Conservation (phyloP, 1,284 basidiomycete species). For the Ustilago bromivora region DNA sequence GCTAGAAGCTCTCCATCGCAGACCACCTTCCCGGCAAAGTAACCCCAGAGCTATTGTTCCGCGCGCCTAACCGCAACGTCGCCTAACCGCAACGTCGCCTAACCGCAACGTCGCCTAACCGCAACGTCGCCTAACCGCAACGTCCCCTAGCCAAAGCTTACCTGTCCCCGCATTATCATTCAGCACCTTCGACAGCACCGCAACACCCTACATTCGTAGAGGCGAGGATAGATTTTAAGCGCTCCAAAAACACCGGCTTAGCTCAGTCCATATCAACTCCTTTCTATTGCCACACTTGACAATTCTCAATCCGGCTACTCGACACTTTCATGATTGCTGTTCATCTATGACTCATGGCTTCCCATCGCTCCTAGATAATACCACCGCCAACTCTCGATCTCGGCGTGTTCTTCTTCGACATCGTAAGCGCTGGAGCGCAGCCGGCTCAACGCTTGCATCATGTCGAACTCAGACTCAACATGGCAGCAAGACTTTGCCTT, state of each 20-base stretch:
- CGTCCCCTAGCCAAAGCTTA: not conserved
- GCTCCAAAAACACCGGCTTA: not conserved
- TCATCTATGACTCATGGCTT: conserved; percentile 10
- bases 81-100: too few relatives aligned
- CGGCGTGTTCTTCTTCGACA: not conserved
- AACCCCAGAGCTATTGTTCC: not conserved
- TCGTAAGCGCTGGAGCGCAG: conserved; percentile 1
- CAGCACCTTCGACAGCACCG: not conserved
- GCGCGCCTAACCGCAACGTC: not conserved
- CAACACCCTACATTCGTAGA: not conserved
- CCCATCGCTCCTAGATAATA: not conserved
- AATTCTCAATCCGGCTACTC: not conserved
- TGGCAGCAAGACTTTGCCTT: conserved; percentile 18
- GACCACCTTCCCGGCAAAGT: not conserved
- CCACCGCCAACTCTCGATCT: not conserved
- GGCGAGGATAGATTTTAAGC: not conserved
- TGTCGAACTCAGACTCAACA: conserved; percentile 12
- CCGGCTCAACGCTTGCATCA: conserved; percentile 5
- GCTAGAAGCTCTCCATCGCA: not conserved
- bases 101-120: too few relatives aligned
- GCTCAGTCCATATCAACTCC: not conserved
- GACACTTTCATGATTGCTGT: not conserved
- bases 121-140: not conserved
- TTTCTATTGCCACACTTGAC: not conserved
- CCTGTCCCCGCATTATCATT: not conserved